phyloP scores from a whole-genome alignment of 495 filamentous ascomycete species.

The Neurospora sp. region DNA sequence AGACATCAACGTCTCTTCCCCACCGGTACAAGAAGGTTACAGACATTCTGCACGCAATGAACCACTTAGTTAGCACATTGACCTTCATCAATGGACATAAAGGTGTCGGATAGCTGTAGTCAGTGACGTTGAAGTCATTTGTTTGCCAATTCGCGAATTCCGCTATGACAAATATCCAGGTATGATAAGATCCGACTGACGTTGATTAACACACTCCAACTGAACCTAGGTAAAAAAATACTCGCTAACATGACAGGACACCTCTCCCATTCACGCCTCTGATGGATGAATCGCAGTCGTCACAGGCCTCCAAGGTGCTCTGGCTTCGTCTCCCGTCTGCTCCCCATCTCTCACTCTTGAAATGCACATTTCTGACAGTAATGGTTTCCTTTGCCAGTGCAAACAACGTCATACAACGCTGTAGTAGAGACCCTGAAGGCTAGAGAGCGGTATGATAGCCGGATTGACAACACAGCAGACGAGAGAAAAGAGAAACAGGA shows the following conservation, averaged over 20 bases:
- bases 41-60: neutral
- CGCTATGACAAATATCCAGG: neutral
- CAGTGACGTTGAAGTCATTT: neutral
- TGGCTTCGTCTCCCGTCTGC: no score
- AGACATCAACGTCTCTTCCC: neutral
- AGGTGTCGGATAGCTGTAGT: no score
- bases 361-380: no score
- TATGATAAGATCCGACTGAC: neutral
- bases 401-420: no score
- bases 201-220: neutral
- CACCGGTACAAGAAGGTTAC: neutral
- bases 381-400: no score
- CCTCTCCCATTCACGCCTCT: neutral
- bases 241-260: neutral
- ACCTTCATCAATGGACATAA: neutral
- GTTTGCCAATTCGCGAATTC: neutral
- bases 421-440: no score
- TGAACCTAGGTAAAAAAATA: neutral
- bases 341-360: no score
- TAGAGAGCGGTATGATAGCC: no score
- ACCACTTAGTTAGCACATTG: neutral
- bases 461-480: neutral
- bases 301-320: no score
- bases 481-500: neutral
- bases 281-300: no score